Conservation (phyloP, 257 asterid species). For the Nicotiana tabacum region DNA sequence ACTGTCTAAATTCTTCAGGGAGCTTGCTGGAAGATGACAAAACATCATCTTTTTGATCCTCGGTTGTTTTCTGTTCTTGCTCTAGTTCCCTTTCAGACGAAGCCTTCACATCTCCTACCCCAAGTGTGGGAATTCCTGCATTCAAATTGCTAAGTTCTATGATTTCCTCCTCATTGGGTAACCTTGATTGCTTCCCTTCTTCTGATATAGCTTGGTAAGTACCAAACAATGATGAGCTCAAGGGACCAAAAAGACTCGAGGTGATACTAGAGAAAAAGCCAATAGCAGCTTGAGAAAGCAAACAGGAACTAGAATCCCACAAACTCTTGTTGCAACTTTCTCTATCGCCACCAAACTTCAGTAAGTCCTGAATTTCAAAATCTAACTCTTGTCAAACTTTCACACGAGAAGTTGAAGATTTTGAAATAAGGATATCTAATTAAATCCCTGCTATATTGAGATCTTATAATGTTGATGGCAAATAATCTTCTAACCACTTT, state of each 20-base stretch:
- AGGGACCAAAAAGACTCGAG: slow-evolving; percentile 49
- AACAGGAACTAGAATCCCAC: slow-evolving; percentile 31
- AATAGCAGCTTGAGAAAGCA: slow-evolving; percentile 57
- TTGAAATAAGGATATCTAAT: not conserved
- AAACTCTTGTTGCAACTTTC: slow-evolving; percentile 17
- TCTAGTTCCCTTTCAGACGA: slow-evolving; percentile 22
- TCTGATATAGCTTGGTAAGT: slow-evolving; percentile 40
- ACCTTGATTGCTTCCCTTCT: slow-evolving; percentile 17
- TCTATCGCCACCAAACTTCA: slow-evolving; percentile 22
- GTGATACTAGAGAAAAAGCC: slow-evolving; percentile 47
- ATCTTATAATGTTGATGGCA: not conserved
- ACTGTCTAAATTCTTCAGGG: slow-evolving; percentile 42
- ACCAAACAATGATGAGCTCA: slow-evolving; percentile 38
- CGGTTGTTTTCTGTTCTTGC: slow-evolving; percentile 25
- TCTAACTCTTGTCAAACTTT: not conserved
- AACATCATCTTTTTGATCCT: slow-evolving; percentile 20
- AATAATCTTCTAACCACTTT: not conserved
- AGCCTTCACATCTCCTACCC: slow-evolving; percentile 21
- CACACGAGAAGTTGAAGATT: not conserved
- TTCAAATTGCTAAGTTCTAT: slow-evolving; percentile 35
- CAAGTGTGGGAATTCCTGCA: slow-evolving; percentile 20
- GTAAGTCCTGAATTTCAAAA: slow-evolving; percentile 34
- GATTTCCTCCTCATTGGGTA: slow-evolving; percentile 33
- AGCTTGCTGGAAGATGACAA: slow-evolving; percentile 30
- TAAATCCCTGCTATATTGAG: not conserved